phyloP scores from a whole-genome alignment of 805 yeast genomes.

The Candida verbasci region DNA sequence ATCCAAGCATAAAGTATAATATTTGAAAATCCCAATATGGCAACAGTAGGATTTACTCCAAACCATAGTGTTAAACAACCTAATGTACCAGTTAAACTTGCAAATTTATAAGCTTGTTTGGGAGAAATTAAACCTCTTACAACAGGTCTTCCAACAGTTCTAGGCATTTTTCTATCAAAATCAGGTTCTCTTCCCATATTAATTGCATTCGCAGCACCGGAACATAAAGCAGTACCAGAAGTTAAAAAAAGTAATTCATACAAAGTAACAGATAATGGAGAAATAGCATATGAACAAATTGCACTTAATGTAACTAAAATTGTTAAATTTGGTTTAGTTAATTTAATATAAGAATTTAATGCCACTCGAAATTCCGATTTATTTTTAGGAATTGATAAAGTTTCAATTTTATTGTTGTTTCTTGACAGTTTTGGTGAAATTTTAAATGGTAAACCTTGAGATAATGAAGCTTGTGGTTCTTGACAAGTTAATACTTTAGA shows the following conservation, averaged over 20 bases:
- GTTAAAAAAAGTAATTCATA: slow-evolving; percentile 69
- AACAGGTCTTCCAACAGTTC: slow-evolving; percentile 87
- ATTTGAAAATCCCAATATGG: slow-evolving; percentile 73
- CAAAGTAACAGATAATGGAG: slow-evolving; percentile 77
- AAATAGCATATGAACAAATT: slow-evolving; percentile 88
- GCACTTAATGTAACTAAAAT: slow-evolving; percentile 85
- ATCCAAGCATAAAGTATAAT: slow-evolving; percentile 83
- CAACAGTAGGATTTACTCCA: slow-evolving; percentile 87
- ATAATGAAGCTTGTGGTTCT: slow-evolving; percentile 25
- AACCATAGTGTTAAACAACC: slow-evolving; percentile 66
- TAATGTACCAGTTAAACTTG: slow-evolving; percentile 62
- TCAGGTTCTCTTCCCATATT: slow-evolving; percentile 96
- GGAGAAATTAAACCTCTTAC: slow-evolving; percentile 79
- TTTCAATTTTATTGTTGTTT: not conserved
- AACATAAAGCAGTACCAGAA: slow-evolving; percentile 78
- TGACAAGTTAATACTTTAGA: slow-evolving; percentile 43
- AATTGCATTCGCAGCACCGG: slow-evolving; percentile 94
- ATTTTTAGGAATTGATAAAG: slow-evolving; percentile 7
- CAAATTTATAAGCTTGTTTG: slow-evolving; percentile 74
- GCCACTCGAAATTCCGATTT: slow-evolving; percentile 28
- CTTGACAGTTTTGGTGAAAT: slow-evolving; percentile 39
- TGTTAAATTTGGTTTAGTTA: slow-evolving; percentile 89
- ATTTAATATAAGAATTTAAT: slow-evolving; percentile 63
- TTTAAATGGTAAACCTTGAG: slow-evolving; percentile 50
- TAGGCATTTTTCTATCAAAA: slow-evolving; percentile 79